Evolutionary conservation across 169 alveolate genomes (phyloP).

Genomic region (Plasmodium coatneyi): DNA sequence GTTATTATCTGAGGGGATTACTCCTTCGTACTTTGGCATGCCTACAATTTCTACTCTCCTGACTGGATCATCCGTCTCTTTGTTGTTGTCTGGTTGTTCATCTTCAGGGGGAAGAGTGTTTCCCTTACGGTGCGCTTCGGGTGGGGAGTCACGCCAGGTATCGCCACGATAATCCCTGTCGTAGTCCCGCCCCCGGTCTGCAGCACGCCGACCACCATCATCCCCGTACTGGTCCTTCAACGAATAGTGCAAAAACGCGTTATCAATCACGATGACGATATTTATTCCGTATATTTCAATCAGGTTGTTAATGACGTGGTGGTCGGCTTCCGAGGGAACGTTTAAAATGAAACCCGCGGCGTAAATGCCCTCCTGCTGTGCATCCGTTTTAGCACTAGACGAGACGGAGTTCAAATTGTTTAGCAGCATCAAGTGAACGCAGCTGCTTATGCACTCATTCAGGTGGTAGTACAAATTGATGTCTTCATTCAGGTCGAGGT

Average conservation of each 20-base stretch:
- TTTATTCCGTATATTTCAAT: slow-evolving; percentile 86
- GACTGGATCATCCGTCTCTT: not conserved
- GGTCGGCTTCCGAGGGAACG: slow-evolving; percentile 90
- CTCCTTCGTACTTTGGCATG: slow-evolving; percentile 72
- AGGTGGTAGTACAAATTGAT: slow-evolving; percentile 78
- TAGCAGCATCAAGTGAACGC: slow-evolving; percentile 34
- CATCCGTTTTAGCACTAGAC: slow-evolving; percentile 2
- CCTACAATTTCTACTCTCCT: slow-evolving; percentile 29
- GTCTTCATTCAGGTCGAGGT: slow-evolving; percentile 85
- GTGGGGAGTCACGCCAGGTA: not conserved
- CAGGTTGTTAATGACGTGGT: slow-evolving; percentile 81
- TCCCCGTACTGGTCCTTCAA: slow-evolving; percentile 73
- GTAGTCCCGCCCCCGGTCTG: not conserved
- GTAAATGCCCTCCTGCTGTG: slow-evolving; percentile 5
- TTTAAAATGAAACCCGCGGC: slow-evolving; percentile 87
- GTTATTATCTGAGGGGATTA: slow-evolving; percentile 62
- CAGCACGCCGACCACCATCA: not conserved
- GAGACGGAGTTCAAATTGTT: slow-evolving; percentile 68
- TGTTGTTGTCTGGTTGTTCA: not conserved
- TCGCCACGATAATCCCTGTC: not conserved
- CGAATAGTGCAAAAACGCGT: slow-evolving; percentile 87
- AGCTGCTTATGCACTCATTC: slow-evolving; percentile 60
- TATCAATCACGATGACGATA: slow-evolving; percentile 88
- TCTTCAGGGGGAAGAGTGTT: not conserved
- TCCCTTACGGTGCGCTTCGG: not conserved